Conservation (phyloP, 176 grass and related monocot genomes). For the Hyparrhenia diplandra region DNA sequence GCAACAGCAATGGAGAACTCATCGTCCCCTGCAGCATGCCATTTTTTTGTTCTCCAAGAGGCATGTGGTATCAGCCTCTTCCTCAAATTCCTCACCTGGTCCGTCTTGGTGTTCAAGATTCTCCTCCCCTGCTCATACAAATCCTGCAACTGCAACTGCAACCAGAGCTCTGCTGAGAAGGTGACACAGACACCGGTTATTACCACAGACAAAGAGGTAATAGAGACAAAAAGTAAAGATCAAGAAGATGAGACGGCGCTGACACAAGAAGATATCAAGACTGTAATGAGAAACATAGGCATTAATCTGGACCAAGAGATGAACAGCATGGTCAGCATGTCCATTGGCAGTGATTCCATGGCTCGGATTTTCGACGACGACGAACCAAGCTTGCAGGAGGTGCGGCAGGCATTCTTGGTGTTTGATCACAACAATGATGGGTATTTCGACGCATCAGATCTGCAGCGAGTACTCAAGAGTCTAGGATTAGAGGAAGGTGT, state of each 20-base stretch:
- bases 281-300: constrained; percentile 39
- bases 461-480: constrained; percentile 39
- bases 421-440: constrained; percentile 74
- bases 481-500: constrained; percentile 46
- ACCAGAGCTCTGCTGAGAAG: background rate
- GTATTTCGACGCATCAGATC: constrained; percentile 57
- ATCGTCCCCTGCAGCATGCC: background rate
- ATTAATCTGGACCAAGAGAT: constrained; percentile 1
- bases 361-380: constrained; percentile 42
- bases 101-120: constrained; percentile 24
- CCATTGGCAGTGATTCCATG: constrained; percentile 10
- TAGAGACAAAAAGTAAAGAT: background rate
- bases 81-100: constrained; percentile 30
- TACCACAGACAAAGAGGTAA: background rate
- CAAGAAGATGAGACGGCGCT: background rate
- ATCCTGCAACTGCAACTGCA: background rate
- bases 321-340: background rate
- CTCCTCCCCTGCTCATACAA: constrained; percentile 22
- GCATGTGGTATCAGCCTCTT: constrained; percentile 35
- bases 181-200: background rate
- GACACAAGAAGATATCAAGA: constrained; percentile 33
- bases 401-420: constrained; percentile 55
- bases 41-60: constrained; percentile 3
- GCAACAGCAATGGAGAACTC: constrained; percentile 45
- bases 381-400: constrained; percentile 77